phyloP scores from a whole-genome alignment of 2,329 filamentous ascomycete genomes.

The Beauveria pseudobassiana region DNA sequence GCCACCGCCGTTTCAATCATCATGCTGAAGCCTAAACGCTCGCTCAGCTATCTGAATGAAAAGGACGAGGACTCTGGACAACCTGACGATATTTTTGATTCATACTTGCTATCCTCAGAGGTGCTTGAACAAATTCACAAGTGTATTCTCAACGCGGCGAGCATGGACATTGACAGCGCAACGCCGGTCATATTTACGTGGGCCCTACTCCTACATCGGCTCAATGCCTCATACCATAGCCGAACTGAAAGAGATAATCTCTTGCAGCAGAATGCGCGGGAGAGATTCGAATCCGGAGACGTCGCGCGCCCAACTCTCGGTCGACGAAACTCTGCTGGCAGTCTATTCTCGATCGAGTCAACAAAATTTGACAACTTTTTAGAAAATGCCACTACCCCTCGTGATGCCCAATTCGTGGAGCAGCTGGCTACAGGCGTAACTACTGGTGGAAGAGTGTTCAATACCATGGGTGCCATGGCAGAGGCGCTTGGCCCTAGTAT shows the following conservation, averaged over 20 bases:
- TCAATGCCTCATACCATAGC: constrained; percentile 56
- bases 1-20: constrained; percentile 63
- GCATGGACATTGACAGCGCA: constrained; percentile 50
- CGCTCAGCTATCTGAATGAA: constrained; percentile 37
- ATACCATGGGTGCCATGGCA: constrained; percentile 45
- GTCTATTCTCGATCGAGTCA: constrained; percentile 54
- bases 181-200: constrained; percentile 73
- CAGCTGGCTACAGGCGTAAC: constrained; percentile 42
- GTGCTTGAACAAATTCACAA: constrained; percentile 67
- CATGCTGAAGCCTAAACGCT: constrained; percentile 58
- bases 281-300: constrained; percentile 45
- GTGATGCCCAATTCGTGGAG: constrained; percentile 45
- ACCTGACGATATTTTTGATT: constrained; percentile 32
- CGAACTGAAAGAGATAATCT: constrained; percentile 54
- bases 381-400: constrained; percentile 39
- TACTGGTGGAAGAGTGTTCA: constrained; percentile 43
- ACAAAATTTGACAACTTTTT: constrained; percentile 53
- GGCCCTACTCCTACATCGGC: constrained; percentile 65
- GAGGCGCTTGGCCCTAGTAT: constrained; percentile 36
- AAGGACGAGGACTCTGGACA: constrained; percentile 29
- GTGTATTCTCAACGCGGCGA: constrained; percentile 56
- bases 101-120: constrained; percentile 62
- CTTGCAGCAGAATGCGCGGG: constrained; percentile 51
- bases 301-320: constrained; percentile 31
- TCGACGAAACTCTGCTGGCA: constrained; percentile 52